Conservation (phyloP, 2,329 filamentous ascomycete species). For the Alternaria arbusti region DNA sequence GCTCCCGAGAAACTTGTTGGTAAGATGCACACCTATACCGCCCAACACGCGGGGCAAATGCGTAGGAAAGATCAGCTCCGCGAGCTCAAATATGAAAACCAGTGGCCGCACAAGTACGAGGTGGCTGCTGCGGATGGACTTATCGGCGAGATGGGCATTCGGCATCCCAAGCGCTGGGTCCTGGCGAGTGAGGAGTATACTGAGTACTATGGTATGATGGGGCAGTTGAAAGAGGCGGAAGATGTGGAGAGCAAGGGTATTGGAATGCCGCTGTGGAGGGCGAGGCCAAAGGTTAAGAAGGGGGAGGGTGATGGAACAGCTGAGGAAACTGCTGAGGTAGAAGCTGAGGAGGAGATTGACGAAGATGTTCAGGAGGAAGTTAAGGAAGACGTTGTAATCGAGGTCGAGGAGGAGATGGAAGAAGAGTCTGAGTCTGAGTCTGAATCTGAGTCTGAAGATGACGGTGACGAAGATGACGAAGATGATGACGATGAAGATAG, state of each 20-base stretch:
- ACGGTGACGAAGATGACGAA: neutral
- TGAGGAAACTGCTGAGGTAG: neutral
- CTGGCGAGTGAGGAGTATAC: neutral
- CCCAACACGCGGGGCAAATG: accelerated
- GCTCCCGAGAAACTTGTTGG: neutral
- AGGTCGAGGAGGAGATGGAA: neutral
- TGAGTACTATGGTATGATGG: neutral
- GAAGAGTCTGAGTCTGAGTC: neutral
- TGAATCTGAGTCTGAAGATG: too few species aligned
- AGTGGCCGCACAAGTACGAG: neutral
- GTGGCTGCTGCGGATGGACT: neutral
- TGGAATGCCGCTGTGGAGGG: neutral
- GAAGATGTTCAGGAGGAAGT: neutral
- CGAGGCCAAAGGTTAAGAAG: neutral
- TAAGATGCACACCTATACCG: neutral
- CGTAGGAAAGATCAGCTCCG: neutral
- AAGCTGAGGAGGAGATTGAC: neutral
- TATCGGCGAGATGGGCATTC: neutral
- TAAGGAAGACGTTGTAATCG: neutral
- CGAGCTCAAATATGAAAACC: neutral
- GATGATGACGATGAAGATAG: neutral
- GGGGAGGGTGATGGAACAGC: accelerated
- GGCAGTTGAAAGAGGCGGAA: neutral
- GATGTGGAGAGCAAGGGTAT: neutral
- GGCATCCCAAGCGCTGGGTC: neutral